Base-by-base conservation (phyloP, 805 yeast genomes). In the Metschnikowia corniflorae region DNA sequence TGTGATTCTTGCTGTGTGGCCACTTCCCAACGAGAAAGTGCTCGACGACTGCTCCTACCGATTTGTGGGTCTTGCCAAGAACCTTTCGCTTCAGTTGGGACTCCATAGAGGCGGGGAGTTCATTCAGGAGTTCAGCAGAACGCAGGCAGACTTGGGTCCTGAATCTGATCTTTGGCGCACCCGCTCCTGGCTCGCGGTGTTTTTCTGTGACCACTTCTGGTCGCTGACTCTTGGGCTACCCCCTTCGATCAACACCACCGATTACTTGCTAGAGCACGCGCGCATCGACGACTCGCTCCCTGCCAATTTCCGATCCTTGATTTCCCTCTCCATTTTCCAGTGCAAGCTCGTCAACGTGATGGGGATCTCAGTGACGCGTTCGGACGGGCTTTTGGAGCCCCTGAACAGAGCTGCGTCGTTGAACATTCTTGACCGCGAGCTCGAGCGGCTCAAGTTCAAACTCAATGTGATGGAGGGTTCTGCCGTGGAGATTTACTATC, bases 91-190 rank as follows among this genome's bases (percentile, higher is more conserved):
- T 46, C 97, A 89, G 57, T 63, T 89, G 23, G 97, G 97, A 8
- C 68, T 89, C 42, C 97, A 89, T 60, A 68, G 96, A 46, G 71
- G 73, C 3, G 97, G 96, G 17, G 85, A 84, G 55, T 89, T 89
- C 57, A 86, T 89, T 47, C 78, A 83, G 44, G 97, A 89, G 53
- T 89, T 89, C 49, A 82, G 94, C 6, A 71, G 97, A 53, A 85
- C 91, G 20, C 97, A 89, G 55, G 93, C 84, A 4, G 76, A 86
- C 16, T 69, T 88, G 60, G 73, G 71, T 4, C 91, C 91, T 0
- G 87, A 89, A 60, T 91, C 96, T 5, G 96, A 86, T 49, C 81
- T 80, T 53, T 89, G 96, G 97, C 73, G 97, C 58, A 87, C 96
- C 1, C 69, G 96, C 48, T 78, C 95, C 1, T 89, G 97, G 97